These are phyloP conservation scores for Cotoneaster glaucophyllus DNA, from an alignment of 306 rosid genomes.

Conservation along the genomic window DNA sequence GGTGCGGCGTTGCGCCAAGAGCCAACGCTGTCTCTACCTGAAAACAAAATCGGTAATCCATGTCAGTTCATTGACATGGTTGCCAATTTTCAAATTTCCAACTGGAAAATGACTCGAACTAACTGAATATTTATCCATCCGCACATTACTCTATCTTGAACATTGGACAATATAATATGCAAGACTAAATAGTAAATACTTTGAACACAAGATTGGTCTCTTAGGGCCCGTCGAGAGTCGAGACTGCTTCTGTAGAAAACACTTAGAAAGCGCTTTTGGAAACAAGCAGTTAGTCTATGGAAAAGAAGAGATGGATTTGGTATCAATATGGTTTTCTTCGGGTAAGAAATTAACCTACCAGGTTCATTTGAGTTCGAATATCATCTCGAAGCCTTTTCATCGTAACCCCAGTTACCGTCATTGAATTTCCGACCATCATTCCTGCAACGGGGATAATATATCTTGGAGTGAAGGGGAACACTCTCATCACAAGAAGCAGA, in stretches of 20 bases:
- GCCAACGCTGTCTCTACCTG: constrained; percentile 97
- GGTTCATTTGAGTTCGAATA: constrained; percentile 58
- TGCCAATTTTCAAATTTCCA: not conserved
- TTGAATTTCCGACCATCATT: constrained; percentile 95
- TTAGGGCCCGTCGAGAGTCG: no score
- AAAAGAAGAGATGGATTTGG: not conserved
- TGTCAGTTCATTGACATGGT: no score
- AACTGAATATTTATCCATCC: not conserved
- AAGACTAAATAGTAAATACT: not conserved
- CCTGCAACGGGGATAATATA: constrained; percentile 87
- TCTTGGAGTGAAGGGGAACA: constrained; percentile 91
- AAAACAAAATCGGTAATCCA: not conserved
- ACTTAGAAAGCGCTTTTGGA: not conserved
- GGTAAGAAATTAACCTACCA: constrained; percentile 31
- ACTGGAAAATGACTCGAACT: not conserved
- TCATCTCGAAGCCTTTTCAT: constrained; percentile 91
- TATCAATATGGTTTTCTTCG: not conserved
- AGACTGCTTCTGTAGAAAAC: no score
- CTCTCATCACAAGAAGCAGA: constrained; percentile 48
- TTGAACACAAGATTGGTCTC: not conserved
- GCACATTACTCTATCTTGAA: not conserved
- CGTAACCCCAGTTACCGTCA: constrained; percentile 95
- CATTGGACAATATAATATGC: not conserved
- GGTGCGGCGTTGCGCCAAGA: constrained; percentile 87
- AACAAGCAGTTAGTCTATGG: not conserved